Evolutionary conservation across 305 asterid species (phyloP), one percentile per base, ranked within the genome.

Genomic region (Solanum aculeatissimum): DNA sequence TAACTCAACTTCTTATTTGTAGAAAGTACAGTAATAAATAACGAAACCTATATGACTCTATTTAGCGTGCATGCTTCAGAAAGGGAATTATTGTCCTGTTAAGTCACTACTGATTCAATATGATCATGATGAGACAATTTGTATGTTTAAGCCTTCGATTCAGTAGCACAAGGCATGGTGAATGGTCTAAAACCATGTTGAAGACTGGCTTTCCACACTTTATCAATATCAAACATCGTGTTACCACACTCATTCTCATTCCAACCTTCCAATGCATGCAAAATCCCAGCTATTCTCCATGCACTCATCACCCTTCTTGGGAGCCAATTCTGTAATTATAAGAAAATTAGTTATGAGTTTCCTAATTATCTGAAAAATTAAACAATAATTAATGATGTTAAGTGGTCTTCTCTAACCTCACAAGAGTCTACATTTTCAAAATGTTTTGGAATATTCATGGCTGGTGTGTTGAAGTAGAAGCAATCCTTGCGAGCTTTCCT

Each of bases 221-320:
- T 90, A 0, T 90, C 93, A 42, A 92, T 83, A 53, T 91, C 75
- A 80, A 93, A 85, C 90, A 93, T 91, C 88, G 47, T 85, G 83
- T 91, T 88, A 4, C 98, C 98, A 83, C 96, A 93, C 85, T 95
- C 98, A 55, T 95, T 89, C 88, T 85, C 93, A 16, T 89, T 89
- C 98, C 98, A 94, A 14, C 83, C 94, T 74, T 95, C 98, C 47
- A 88, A 18, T 0, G 93, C 96, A 54, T 94, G 98, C 83, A 95
- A 13, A 49, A 93, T 92, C 40, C 98, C 98, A 2, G 97, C 96
- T 58, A 91, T 84, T 19, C 97, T 93, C 92, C 91, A 89, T 7
- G 96, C 95, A 68, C 98, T 94, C 92, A 94, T 86, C 85, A 91
- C 95, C 85, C 98, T 90, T 54, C 98, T 91, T 23, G 95, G 95